Percentiles rank a stretch among this genome's conserved stretches.
Evolutionary conservation across 192 early-diverging fungal species (phyloP).

Genomic region (Polychytrium aggregatum): DNA sequence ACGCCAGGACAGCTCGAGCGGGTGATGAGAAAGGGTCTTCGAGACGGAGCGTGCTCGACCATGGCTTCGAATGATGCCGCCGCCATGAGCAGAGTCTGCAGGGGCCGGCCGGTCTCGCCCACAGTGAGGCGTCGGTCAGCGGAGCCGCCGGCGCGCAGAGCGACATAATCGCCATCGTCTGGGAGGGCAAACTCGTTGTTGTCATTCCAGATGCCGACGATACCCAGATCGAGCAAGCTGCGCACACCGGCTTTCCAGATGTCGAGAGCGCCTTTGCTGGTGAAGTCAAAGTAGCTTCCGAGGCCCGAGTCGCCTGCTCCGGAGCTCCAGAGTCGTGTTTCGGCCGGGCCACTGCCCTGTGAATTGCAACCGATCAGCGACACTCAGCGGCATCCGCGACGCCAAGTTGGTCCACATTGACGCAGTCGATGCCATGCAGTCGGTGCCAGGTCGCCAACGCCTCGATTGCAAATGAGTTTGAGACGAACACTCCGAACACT

Average conservation of each 20-base stretch:
- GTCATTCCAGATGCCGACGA: slow-evolving; percentile 46
- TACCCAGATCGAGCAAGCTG: slow-evolving; percentile 32
- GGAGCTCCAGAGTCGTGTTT: slow-evolving; percentile 38
- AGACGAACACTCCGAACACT: too few species aligned
- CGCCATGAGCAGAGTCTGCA: slow-evolving; percentile 48
- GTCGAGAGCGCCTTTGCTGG: slow-evolving; percentile 22
- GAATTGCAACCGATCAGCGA: too few species aligned
- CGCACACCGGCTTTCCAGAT: slow-evolving; percentile 44
- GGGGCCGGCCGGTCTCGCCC: slow-evolving; percentile 26
- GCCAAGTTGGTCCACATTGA: too few species aligned
- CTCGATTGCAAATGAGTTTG: not conserved
- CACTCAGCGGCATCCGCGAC: too few species aligned
- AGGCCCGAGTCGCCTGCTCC: slow-evolving; percentile 26
- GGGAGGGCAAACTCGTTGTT: slow-evolving; percentile 42
- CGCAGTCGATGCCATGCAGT: too few species aligned
- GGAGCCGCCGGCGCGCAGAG: not conserved
- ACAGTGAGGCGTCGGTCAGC: slow-evolving; percentile 6
- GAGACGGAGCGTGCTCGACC: slow-evolving; percentile 11
- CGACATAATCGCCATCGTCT: slow-evolving; percentile 21
- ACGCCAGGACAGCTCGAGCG: slow-evolving; percentile 32
- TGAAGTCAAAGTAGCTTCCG: slow-evolving; percentile 49
- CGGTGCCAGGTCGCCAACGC: too few species aligned
- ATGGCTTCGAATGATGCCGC: slow-evolving; percentile 45
- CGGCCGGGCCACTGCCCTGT: not conserved
- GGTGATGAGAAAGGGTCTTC: slow-evolving; percentile 44